Evolutionary conservation across 148 eudicot genomes (phyloP).

Genomic region (Pharnaceum exiguum): DNA sequence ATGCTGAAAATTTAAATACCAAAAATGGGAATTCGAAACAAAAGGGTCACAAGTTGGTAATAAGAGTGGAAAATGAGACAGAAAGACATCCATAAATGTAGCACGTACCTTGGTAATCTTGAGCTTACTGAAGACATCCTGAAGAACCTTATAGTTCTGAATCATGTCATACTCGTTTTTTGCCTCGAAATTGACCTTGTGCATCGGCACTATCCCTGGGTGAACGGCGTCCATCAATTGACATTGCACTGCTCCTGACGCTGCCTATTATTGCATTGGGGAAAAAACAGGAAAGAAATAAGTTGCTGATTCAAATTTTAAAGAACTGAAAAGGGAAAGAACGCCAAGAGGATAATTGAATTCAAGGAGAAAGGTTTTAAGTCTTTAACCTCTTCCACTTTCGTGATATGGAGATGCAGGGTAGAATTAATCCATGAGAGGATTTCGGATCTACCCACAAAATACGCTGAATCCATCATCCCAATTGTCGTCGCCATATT

Average conservation of each 20-base stretch:
- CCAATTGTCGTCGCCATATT: conserved; percentile 85
- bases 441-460: conserved; percentile 86
- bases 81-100: not conserved
- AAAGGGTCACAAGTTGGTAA: not conserved
- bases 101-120: conserved; percentile 67
- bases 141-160: conserved; percentile 88
- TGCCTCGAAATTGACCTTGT: conserved; percentile 91
- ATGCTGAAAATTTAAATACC: conserved; percentile 38
- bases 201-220: conserved; percentile 84
- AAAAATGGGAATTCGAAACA: not conserved
- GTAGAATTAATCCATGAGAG: conserved; percentile 87
- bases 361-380: not conserved
- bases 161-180: conserved; percentile 93
- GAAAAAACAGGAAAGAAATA: not conserved
- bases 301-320: not conserved
- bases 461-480: conserved; percentile 87
- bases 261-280: conserved; percentile 37
- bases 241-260: conserved; percentile 93
- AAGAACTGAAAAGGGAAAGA: not conserved
- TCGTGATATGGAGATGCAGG: conserved; percentile 76
- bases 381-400: conserved; percentile 77
- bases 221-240: conserved; percentile 89
- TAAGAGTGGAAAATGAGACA: not conserved
- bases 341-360: not conserved
- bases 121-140: conserved; percentile 84